These are phyloP conservation scores for Lasiodiplodia theobromae DNA, from an alignment of 2,329 filamentous ascomycete species.

Conservation along the genomic window DNA sequence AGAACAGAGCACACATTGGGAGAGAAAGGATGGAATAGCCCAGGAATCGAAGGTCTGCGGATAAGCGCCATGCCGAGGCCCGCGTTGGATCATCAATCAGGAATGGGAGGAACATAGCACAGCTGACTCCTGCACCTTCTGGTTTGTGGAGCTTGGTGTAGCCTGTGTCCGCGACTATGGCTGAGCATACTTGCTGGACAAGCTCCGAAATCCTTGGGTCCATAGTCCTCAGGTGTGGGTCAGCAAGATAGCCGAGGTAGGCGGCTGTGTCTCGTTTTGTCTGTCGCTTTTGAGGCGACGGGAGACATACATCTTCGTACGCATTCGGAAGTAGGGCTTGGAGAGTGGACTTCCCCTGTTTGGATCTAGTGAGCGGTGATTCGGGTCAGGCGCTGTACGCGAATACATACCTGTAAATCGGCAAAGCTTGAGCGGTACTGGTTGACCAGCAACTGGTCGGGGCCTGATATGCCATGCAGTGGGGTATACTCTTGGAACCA, in stretches of 20 bases:
- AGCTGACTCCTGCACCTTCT: not conserved
- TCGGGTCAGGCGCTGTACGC: not conserved
- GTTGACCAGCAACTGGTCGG: not conserved
- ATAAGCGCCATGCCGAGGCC: slow-evolving; percentile 52
- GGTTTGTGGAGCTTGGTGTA: slow-evolving; percentile 31
- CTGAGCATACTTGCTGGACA: slow-evolving; percentile 36
- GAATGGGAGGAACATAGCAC: slow-evolving; percentile 68
- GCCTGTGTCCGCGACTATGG: slow-evolving; percentile 32
- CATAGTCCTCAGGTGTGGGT: slow-evolving; percentile 30
- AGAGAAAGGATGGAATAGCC: slow-evolving; percentile 49
- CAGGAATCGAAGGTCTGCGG: slow-evolving; percentile 44
- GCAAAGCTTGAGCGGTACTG: slow-evolving; percentile 21
- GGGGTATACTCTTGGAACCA: slow-evolving; percentile 43
- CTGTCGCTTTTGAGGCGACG: slow-evolving; percentile 50
- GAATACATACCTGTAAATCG: slow-evolving; percentile 34
- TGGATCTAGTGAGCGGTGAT: not conserved
- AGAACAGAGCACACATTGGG: not conserved
- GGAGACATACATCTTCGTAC: slow-evolving; percentile 29
- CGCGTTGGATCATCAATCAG: slow-evolving; percentile 59
- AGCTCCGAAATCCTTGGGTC: slow-evolving; percentile 45
- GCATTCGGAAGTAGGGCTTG: slow-evolving; percentile 35
- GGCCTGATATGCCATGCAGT: not conserved
- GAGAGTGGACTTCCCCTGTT: slow-evolving; percentile 45
- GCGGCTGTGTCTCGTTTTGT: slow-evolving; percentile 54
- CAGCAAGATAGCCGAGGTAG: slow-evolving; percentile 54